Evolutionary conservation across 306 rosid genomes (phyloP).

Genomic region (Inga oerstediana): DNA sequence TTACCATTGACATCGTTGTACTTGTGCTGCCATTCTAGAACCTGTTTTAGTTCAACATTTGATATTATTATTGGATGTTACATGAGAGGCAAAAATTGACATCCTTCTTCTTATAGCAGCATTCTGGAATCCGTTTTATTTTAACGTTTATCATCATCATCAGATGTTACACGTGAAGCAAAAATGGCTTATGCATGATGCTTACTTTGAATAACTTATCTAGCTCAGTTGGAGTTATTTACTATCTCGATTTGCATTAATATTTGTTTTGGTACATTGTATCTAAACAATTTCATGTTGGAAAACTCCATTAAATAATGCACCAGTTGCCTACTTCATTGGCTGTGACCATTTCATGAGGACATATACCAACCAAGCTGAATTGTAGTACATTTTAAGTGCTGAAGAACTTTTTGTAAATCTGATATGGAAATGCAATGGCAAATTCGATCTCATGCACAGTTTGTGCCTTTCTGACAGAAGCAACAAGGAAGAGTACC

Average conservation of each 20-base stretch:
- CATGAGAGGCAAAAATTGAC: not conserved
- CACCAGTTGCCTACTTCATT: not conserved
- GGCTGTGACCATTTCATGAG: not conserved
- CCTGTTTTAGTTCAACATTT: not conserved
- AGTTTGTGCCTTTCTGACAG: constrained; percentile 24
- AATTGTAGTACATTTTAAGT: not conserved
- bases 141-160: not conserved
- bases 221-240: not conserved
- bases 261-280: not conserved
- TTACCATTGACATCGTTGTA: not conserved
- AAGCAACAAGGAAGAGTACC: not conserved
- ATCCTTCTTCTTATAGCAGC: not conserved
- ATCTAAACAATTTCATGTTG: not conserved
- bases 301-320: not conserved
- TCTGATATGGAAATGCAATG: not conserved
- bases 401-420: not conserved
- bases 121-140: not conserved
- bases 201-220: not conserved
- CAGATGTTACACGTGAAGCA: not conserved
- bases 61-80: not conserved
- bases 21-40: not conserved
- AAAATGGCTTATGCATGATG: not conserved
- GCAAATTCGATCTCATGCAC: not conserved
- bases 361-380: not conserved
- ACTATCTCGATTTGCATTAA: not conserved